Evolutionary conservation across 1,284 basidiomycete species (phyloP).

Genomic region (Pyrrhoderma lamaoense): DNA sequence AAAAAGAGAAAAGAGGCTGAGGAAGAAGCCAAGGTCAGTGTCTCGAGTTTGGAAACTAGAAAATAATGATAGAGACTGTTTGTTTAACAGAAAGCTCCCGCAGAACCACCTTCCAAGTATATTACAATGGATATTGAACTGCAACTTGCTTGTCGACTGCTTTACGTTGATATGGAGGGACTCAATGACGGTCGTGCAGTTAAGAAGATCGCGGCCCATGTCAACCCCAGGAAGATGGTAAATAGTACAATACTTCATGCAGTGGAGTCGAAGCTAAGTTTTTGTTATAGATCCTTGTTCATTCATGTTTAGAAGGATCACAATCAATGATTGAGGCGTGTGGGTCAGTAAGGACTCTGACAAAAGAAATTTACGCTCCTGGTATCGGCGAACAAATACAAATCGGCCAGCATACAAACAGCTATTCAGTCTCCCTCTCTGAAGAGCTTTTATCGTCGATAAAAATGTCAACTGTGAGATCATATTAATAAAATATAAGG

Average conservation of each 20-base stretch:
- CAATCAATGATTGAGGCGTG: conserved; percentile 74
- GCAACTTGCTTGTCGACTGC: conserved; percentile 75
- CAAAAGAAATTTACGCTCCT: conserved; percentile 85
- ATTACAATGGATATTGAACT: conserved; percentile 70
- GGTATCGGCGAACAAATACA: conserved; percentile 65
- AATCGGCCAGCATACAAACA: conserved; percentile 94
- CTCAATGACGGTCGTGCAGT: conserved; percentile 94
- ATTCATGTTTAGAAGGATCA: conserved; percentile 63
- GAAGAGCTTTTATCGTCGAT: conserved; percentile 78
- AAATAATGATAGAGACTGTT: conserved; percentile 11
- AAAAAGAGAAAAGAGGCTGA: conserved; percentile 65
- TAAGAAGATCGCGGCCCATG: conserved; percentile 93
- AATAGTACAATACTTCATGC: not conserved
- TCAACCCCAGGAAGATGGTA: conserved; percentile 93
- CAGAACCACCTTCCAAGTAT: conserved; percentile 90
- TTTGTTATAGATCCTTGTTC: conserved; percentile 73
- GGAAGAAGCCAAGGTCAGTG: conserved; percentile 72
- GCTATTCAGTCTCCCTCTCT: conserved; percentile 89
- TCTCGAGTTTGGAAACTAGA: not conserved
- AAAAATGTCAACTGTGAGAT: conserved; percentile 80
- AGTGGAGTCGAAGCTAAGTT: conserved; percentile 9
- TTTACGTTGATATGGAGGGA: conserved; percentile 94
- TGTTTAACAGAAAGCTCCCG: conserved; percentile 49
- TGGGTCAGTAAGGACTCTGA: conserved; percentile 76
- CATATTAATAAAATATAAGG: not conserved